Conservation (phyloP, 768 basidiomycete species). For the Panellus pusillus region DNA sequence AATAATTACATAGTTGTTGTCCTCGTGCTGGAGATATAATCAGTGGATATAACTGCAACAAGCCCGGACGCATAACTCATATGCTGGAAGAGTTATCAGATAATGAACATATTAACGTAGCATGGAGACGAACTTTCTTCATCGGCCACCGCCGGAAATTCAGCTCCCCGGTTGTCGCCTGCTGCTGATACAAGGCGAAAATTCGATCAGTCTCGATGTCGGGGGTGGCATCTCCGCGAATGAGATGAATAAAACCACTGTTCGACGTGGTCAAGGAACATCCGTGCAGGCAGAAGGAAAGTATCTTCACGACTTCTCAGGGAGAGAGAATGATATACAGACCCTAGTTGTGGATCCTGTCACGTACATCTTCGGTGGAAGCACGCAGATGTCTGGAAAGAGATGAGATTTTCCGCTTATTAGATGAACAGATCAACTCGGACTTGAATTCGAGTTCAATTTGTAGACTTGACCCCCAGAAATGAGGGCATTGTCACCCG, state of each 20-base stretch:
- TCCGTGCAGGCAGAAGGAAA: not conserved
- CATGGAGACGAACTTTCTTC: not conserved
- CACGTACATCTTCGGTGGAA: too few species aligned
- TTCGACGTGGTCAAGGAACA: not conserved
- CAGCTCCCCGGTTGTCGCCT: not conserved
- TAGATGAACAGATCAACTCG: too few species aligned
- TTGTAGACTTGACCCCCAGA: too few species aligned
- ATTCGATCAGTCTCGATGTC: not conserved
- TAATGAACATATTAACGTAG: not conserved
- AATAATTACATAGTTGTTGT: not conserved
- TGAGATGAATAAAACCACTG: conserved; percentile 4
- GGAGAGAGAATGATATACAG: not conserved
- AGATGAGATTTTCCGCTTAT: too few species aligned
- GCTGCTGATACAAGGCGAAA: not conserved
- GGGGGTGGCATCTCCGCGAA: not conserved
- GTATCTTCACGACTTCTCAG: not conserved
- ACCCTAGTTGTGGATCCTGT: too few species aligned
- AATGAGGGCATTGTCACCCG: too few species aligned
- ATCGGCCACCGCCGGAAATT: not conserved
- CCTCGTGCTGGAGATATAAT: not conserved
- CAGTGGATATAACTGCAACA: not conserved
- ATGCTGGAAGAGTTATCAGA: not conserved
- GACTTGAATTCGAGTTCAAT: too few species aligned
- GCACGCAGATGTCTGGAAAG: too few species aligned
- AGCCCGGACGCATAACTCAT: not conserved